Evolutionary conservation across 768 basidiomycete genomes (phyloP).

Genomic region (Mycena indigotica): DNA sequence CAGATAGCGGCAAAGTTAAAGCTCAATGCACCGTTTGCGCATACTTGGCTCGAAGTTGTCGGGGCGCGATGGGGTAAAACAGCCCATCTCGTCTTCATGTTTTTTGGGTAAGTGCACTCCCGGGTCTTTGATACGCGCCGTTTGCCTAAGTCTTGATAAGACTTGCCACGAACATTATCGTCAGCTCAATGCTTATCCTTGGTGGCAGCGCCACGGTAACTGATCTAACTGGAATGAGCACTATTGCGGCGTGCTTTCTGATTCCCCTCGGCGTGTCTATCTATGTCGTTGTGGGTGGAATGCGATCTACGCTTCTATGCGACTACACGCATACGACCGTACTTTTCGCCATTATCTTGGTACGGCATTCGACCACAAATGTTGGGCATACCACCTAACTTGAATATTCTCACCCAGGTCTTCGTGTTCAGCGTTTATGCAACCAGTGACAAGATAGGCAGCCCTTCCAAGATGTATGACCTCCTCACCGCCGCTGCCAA

Average conservation of each 20-base stretch:
- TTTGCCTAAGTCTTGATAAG: slow-evolving; percentile 34
- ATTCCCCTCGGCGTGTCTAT: slow-evolving; percentile 86
- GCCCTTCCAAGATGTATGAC: slow-evolving; percentile 74
- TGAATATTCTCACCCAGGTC: slow-evolving; percentile 25
- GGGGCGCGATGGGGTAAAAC: slow-evolving; percentile 74
- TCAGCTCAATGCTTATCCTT: slow-evolving; percentile 82
- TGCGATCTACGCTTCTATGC: slow-evolving; percentile 83
- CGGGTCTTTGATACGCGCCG: neutral
- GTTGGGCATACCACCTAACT: slow-evolving; percentile 7
- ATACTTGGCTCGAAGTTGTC: slow-evolving; percentile 90
- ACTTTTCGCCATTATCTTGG: slow-evolving; percentile 83
- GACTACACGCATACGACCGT: slow-evolving; percentile 89
- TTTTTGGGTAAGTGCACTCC: slow-evolving; percentile 63
- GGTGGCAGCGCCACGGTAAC: slow-evolving; percentile 88
- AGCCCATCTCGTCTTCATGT: slow-evolving; percentile 85
- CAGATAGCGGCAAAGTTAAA: slow-evolving; percentile 91
- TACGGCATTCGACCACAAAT: slow-evolving; percentile 14
- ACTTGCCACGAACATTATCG: slow-evolving; percentile 89
- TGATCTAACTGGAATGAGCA: slow-evolving; percentile 86
- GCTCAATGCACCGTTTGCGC: slow-evolving; percentile 83
- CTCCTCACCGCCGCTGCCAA: slow-evolving; percentile 65
- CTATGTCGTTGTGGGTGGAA: slow-evolving; percentile 86
- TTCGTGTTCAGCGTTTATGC: slow-evolving; percentile 81
- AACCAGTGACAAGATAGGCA: slow-evolving; percentile 78
- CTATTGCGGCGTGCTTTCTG: slow-evolving; percentile 86